Base-by-base conservation (phyloP, 331 rosid species). In the Quercus tomentella region DNA sequence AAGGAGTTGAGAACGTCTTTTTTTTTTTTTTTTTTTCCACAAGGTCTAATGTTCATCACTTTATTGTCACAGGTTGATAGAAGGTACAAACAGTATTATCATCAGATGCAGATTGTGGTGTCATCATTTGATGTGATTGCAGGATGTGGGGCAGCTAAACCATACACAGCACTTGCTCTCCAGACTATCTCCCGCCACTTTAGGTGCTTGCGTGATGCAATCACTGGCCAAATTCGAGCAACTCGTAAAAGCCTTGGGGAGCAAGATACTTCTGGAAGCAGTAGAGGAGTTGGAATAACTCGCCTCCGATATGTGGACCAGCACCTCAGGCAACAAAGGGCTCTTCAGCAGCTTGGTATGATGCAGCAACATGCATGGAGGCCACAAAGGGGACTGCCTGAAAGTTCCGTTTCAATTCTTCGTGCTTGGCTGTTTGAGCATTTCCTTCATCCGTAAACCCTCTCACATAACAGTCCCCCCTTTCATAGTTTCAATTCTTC, bases 391-490 rank as follows among this genome's bases (percentile, higher is more conserved):
- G 97, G 97, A 49, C 84, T 91, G 62, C 97, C 97, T 18, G 97
- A 91, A 82, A 85, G 86, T 88, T 89, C 97, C 10, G 97, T 91
- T 76, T 88, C 93, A 4, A 76, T 92, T 86, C 97, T 92, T 57
- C 96, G 96, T 3, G 90, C 97, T 73, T 92, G 97, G 97, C 87
- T 92, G 69, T 92, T 92, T 70, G 97, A 92, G 87, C 97, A 92
- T 86, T 92, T 92, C 83, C 97, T 92, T 79, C 93, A 92, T 77
- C 97, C 97, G 97, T 92, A 88, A 82, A 37, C 70, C 84, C 43
- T 71, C 84, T 67, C 56, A 69, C 84, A 35, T 25, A 3, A 55
- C 71, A 22, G 49, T 80, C 37, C 28, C 28, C 51, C 4, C n/a
- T 5, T 12, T 30, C 37, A 4, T 3, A 37, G 7, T 15, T 72